Evolutionary conservation across 2,329 filamentous ascomycete species (phyloP), one percentile per base, ranked within the genome.

Genomic region (Penicillium capsulatum): DNA sequence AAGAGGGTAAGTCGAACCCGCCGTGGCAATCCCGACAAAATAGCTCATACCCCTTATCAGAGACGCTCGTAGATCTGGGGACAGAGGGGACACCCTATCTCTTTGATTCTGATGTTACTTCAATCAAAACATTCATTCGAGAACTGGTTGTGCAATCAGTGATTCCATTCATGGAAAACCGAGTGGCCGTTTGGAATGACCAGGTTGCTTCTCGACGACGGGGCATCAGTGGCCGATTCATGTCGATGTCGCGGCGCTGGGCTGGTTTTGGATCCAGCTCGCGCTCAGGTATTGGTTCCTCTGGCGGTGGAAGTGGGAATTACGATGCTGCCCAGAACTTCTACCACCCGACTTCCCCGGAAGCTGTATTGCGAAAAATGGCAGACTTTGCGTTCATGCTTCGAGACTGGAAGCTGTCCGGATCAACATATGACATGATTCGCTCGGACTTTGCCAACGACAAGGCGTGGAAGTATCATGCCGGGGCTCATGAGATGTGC

Each of bases 301-400:
- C 69, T 4, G 64, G 53, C 14, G 60, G 63, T 13, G 53, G 47
- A 47, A 64, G 55, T 60, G 73, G 54, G 54, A 94, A 89, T 57
- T 96, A 94, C 64, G 88, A 96, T 63, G 67, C 76, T 26, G 65
- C 80, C 5, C 76, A 79, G 52, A 89, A 89, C 1, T 94, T 86
- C 61, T 98, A 97, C 64, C 75, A 78, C 17, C 84, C 87, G 1
- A 88, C 94, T 47, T 73, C 85, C 0, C 82, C 89, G 0, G 94
- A 98, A 69, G 90, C 91, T 3, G 77, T 92, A 34, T 86, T 98
- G 79, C 83, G 92, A 24, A 94, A 94, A 59, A 72, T 98, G 34
- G 92, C 87, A 30, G 92, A 98, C 61, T 97, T 91, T 66, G 83
- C 89, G 8, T 94, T 98, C 58, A 96, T 98, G 90, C 75, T 98